phyloP scores from a whole-genome alignment of 768 basidiomycete species.

The Tulasnella sp. region DNA sequence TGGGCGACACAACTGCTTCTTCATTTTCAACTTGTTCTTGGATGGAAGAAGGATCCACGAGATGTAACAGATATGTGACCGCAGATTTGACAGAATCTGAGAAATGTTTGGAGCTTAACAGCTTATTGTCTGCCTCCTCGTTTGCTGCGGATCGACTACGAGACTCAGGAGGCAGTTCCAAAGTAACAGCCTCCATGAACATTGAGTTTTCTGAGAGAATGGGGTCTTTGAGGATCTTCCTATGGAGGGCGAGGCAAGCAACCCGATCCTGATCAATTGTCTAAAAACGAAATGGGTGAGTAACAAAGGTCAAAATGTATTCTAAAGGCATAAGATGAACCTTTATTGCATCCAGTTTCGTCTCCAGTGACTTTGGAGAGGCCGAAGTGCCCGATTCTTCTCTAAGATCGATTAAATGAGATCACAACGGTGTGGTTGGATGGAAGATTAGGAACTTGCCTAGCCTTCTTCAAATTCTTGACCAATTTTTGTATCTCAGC shows the following conservation, averaged over 20 bases:
- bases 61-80: too few species aligned
- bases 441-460: slow-evolving; percentile 39
- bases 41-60: too few species aligned
- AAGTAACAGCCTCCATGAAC: slow-evolving; percentile 34
- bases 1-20: too few species aligned
- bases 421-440: not conserved
- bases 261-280: slow-evolving; percentile 43
- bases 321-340: not conserved
- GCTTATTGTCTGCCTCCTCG: slow-evolving; percentile 43
- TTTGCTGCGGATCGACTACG: slow-evolving; percentile 29
- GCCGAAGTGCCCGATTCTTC: not conserved
- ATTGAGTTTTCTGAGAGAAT: slow-evolving; percentile 38
- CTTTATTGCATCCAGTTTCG: not conserved
- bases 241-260: slow-evolving; percentile 50
- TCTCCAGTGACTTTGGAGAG: not conserved
- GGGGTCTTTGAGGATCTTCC: slow-evolving; percentile 64
- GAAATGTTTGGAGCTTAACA: slow-evolving; percentile 66
- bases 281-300: slow-evolving; percentile 29
- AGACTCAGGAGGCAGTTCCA: slow-evolving; percentile 7
- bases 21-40: too few species aligned
- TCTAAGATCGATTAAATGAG: slow-evolving; percentile 9
- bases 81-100: slow-evolving; percentile 30
- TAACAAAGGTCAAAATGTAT: not conserved
- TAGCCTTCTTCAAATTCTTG: slow-evolving; percentile 59
- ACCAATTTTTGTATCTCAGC: slow-evolving; percentile 75